Evolutionary conservation across 371 early-diverging fungal genomes (phyloP), one percentile per base, ranked within the genome.

Genomic region (Syncephalastrum racemosum): DNA sequence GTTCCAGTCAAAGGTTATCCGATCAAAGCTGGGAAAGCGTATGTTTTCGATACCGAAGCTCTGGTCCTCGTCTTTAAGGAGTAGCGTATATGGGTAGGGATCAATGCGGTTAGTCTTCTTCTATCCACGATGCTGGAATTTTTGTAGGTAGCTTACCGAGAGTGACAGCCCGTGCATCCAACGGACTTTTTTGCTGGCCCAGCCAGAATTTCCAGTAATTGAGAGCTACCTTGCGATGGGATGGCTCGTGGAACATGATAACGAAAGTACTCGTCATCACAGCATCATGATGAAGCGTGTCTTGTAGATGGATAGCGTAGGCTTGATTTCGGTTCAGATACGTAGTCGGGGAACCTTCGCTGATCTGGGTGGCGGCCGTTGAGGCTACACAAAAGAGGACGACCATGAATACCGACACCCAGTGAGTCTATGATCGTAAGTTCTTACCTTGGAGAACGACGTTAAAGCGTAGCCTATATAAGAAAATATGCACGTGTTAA

Each of bases 181-280:
- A 72, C 15, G 86, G 81, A 20, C 70, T 73, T 12, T 77, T 64
- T 60, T 90, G 90, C 56, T 90, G 90, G 60, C 81, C 81, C 15
- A 89, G 68, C 92, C 92, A 92, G 58, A 88, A 89, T 52, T 79
- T 81, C 92, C 91, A 91, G 59, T 88, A 88, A 27, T 81, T 81
- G 10, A 75, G 67, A 0, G 90, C 87, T 8, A 86, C 71, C 54
- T 80, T 77, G 24, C 87, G 85, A 63, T 92, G 91, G 23, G 79
- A 69, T 4, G 81, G 78, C 41, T 90, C 91, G 54, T 90, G 90
- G 60, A 92, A 92, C 19, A 85, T 79, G 27, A 92, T 79, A 15
- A 79, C 79, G 51, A 90, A 58, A 0, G 83, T 83, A 15, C 84
- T 85, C 2, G 74, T 79, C 43, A 88, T 56, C 1, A 77, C 76